Evolutionary conservation across 2,329 filamentous ascomycete genomes (phyloP), one percentile per base, ranked within the genome.

Genomic region (Colletotrichum orbiculare): DNA sequence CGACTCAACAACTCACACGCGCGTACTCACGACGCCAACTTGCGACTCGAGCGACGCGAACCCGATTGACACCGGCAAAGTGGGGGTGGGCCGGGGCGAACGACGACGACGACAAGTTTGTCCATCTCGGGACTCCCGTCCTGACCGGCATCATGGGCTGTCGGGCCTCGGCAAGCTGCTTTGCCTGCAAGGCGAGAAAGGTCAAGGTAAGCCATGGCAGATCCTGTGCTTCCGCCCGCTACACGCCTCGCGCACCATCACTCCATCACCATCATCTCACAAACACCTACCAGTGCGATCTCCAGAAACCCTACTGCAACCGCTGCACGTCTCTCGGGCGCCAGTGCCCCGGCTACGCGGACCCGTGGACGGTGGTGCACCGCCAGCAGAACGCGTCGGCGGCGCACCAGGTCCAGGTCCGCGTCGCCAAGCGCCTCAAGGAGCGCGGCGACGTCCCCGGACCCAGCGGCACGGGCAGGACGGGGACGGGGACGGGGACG

Each of bases 261-360:
- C 12, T 15, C 17, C 6, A 43, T 25, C 8, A 3, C 1, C 17
- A 5, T 9, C 13, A 4, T 11, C 13, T 17, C 6, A 13, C 37
- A 46, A n/a, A 9, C 5, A 7, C 34, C 7, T 25, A 2, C 4
- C 60, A 80, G 78, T 80, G 78, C 60, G 78, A 80, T 66, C 76
- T 80, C 12, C 73, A 52, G 10, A 76, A 76, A 25, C 78, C 78
- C 3, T 71, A 69, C 3, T 80, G 78, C 61, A 73, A 76, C 58
- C 72, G 78, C 70, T 80, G 78, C 67, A 71, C 72, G 68, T 78
- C 77, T 59, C 78, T 79, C 63, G 78, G 78, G 43, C 71, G 69
- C 38, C 70, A 75, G n/a, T 80, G 78, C 17, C 78, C 78, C 0
- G 78, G 78, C 7, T 80, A 80, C 59, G 73, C 77, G 9, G 74